Conservation (phyloP, 768 basidiomycete genomes). For the Amanita subjunquillea region DNA sequence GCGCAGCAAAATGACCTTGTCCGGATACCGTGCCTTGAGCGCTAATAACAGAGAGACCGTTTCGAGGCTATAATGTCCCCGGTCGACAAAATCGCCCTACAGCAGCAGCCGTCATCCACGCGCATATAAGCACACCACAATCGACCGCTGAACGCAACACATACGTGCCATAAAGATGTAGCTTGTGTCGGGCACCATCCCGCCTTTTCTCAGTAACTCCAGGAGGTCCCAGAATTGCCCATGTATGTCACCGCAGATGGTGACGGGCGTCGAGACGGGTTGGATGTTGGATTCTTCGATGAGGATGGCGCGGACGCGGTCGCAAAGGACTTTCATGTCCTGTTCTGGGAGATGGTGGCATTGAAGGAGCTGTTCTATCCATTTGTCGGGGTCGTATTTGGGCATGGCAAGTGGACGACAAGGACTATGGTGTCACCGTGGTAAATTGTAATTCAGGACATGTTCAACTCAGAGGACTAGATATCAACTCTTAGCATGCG, state of each 20-base stretch:
- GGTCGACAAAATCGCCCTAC: constrained; percentile 95
- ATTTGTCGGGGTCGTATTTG: constrained; percentile 47
- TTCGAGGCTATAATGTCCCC: constrained; percentile 93
- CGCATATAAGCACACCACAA: constrained; percentile 8
- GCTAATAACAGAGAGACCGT: constrained; percentile 85
- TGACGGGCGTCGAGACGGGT: constrained; percentile 90
- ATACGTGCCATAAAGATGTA: constrained; percentile 94
- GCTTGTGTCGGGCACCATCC: constrained; percentile 77
- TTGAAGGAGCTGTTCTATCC: constrained; percentile 80
- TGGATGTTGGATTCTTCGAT: constrained; percentile 98
- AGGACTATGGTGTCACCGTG: neutral
- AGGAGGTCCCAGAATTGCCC: constrained; percentile 97
- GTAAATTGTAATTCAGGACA: neutral
- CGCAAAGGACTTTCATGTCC: constrained; percentile 91
- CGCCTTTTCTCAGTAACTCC: constrained; percentile 81
- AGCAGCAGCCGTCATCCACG: constrained; percentile 10
- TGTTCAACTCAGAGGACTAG: no score
- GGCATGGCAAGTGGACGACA: neutral
- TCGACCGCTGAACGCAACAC: constrained; percentile 20
- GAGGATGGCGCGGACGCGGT: constrained; percentile 77
- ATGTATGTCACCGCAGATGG: constrained; percentile 93
- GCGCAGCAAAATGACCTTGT: constrained; percentile 81
- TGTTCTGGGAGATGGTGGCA: constrained; percentile 85
- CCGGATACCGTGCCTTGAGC: constrained; percentile 89
- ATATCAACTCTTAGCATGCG: no score